Evolutionary conservation across 192 early-diverging fungal genomes (phyloP).

Genomic region (Dimargaris cristalligena): DNA sequence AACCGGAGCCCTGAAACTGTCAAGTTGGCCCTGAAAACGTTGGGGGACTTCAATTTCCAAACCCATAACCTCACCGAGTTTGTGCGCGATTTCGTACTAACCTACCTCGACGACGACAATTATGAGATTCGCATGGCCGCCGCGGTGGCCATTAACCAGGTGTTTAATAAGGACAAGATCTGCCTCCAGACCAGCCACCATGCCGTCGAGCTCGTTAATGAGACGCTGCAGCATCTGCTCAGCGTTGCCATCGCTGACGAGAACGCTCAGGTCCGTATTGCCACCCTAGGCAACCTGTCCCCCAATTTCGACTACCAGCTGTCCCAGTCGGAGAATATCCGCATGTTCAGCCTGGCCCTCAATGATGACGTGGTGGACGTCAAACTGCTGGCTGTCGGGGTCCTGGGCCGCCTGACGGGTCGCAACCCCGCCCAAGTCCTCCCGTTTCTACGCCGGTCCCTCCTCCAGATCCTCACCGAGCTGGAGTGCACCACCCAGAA

Average conservation of each 20-base stretch:
- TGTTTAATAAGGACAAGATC: constrained; percentile 67
- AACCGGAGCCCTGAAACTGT: constrained; percentile 52
- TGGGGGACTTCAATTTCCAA: constrained; percentile 79
- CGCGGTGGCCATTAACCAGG: constrained; percentile 45
- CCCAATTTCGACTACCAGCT: constrained; percentile 76
- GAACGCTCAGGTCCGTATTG: constrained; percentile 16
- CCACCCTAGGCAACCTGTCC: constrained; percentile 30
- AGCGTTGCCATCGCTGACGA: constrained; percentile 76
- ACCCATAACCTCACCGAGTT: constrained; percentile 71
- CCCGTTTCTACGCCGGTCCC: constrained; percentile 68
- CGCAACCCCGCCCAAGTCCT: constrained; percentile 88
- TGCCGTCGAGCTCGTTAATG: constrained; percentile 65
- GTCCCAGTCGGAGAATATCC: constrained; percentile 80
- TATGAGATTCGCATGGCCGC: constrained; percentile 67
- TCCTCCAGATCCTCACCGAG: constrained; percentile 79
- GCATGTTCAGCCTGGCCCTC: constrained; percentile 66
- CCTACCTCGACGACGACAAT: constrained; percentile 65
- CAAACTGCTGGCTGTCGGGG: constrained; percentile 58
- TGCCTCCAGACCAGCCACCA: constrained; percentile 57
- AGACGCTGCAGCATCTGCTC: constrained; percentile 78
- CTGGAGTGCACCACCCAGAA: constrained; percentile 68
- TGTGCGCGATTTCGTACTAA: constrained; percentile 67
- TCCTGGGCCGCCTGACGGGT: constrained; percentile 71
- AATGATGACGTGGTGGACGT: constrained; percentile 87
- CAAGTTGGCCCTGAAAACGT: constrained; percentile 63